These are phyloP conservation scores for Trichosporon sp. DNA, from an alignment of 1,284 basidiomycete species.

Conservation along the genomic window DNA sequence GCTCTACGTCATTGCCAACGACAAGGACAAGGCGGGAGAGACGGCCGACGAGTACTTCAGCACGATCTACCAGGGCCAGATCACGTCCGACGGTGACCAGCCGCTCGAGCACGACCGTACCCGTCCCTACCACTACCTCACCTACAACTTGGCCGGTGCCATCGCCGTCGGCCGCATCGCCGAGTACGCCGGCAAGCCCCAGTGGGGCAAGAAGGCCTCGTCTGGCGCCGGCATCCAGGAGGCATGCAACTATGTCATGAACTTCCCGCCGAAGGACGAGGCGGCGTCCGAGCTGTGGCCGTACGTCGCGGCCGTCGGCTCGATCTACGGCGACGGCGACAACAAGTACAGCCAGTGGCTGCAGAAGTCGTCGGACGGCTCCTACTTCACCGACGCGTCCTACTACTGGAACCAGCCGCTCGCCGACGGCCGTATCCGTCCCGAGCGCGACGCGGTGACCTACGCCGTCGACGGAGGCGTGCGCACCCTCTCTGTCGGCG, in stretches of 20 bases:
- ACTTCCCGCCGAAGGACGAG: constrained; percentile 24
- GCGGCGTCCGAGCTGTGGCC: constrained; percentile 32
- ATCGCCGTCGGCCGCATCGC: constrained; percentile 25
- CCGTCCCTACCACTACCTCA: constrained; percentile 49
- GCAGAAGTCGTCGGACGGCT: constrained; percentile 30
- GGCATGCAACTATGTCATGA: constrained; percentile 44
- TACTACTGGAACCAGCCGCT: constrained; percentile 37
- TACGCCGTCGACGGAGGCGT: constrained; percentile 13
- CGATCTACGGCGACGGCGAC: constrained; percentile 44
- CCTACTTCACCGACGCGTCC: constrained; percentile 37
- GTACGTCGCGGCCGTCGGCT: constrained; percentile 36
- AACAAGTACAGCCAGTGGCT: constrained; percentile 40
- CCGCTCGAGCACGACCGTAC: constrained; percentile 44
- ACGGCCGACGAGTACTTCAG: constrained; percentile 40
- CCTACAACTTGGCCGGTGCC: constrained; percentile 47
- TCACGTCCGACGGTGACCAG: constrained; percentile 44
- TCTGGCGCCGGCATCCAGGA: constrained; percentile 38
- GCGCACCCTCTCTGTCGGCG: constrained; percentile 2
- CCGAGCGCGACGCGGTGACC: constrained; percentile 15
- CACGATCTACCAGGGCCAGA: constrained; percentile 39
- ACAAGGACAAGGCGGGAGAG: constrained; percentile 35
- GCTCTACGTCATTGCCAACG: constrained; percentile 41
- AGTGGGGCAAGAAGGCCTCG: constrained; percentile 36
- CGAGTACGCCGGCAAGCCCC: constrained; percentile 31
- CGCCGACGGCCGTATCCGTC: constrained; percentile 25